Conservation (phyloP, 805 yeast genomes). For the Saturnispora galanensis region DNA sequence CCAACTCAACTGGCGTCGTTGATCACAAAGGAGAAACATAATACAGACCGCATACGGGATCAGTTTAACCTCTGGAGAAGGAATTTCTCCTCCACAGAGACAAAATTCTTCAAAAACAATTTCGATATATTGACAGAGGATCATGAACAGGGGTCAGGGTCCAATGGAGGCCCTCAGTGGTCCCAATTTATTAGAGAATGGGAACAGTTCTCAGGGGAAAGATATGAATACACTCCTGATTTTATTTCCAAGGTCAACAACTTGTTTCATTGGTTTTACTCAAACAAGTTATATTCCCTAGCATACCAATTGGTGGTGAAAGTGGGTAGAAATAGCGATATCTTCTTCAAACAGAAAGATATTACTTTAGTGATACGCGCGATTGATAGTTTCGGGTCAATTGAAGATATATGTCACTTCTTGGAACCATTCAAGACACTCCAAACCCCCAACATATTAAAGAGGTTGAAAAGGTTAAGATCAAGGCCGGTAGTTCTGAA, state of each 20-base stretch:
- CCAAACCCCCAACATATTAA: constrained; percentile 9
- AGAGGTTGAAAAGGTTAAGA: constrained; percentile 5
- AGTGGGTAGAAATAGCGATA: constrained; percentile 1
- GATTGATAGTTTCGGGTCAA: constrained; percentile 18
- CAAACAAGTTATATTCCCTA: constrained; percentile 12
- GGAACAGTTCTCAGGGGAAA: too few relatives aligned
- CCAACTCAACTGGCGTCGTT: background rate
- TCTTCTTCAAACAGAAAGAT: constrained; percentile 13
- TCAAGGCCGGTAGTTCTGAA: constrained; percentile 1
- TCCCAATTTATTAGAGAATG: too few relatives aligned
- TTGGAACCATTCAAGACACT: constrained; percentile 12
- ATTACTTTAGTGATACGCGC: constrained; percentile 12
- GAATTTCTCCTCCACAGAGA: constrained; percentile 16
- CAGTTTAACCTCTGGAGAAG: constrained; percentile 10
- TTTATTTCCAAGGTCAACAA: constrained; percentile 10
- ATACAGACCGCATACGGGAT: background rate
- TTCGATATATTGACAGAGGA: constrained; percentile 10
- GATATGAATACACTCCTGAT: constrained; percentile 8
- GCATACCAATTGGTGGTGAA: constrained; percentile 10
- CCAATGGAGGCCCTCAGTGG: too few relatives aligned
- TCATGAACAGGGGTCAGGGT: too few relatives aligned
- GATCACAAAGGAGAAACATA: background rate
- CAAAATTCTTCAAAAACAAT: constrained; percentile 20
- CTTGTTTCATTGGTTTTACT: constrained; percentile 18
- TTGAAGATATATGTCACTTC: constrained; percentile 13